Evolutionary conservation across 345 rosid genomes (phyloP).

Genomic region (Litchi chinensis): DNA sequence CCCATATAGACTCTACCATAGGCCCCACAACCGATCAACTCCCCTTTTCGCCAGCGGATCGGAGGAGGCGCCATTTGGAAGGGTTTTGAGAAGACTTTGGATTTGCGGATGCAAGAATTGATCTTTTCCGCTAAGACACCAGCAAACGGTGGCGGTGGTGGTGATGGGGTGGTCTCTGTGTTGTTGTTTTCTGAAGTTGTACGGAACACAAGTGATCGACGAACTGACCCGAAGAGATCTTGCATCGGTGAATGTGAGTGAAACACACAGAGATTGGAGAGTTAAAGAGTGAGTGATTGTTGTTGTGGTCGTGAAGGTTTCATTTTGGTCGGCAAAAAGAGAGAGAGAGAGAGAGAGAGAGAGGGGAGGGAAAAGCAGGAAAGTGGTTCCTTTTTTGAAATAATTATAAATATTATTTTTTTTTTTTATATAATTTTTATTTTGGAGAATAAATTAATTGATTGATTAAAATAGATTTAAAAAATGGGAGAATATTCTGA

Average conservation of each 20-base stretch:
- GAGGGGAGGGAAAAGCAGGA: constrained; percentile 43
- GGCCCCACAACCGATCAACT: constrained; percentile 92
- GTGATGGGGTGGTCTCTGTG: constrained; percentile 31
- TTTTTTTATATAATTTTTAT: too few species aligned
- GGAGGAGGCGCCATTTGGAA: constrained; percentile 43
- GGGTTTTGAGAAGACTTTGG: constrained; percentile 53
- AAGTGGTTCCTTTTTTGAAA: constrained; percentile 32
- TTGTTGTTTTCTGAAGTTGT: constrained; percentile 35
- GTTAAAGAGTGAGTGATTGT: constrained; percentile 6
- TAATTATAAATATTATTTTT: constrained; percentile 7
- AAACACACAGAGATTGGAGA: not conserved
- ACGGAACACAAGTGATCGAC: constrained; percentile 86
- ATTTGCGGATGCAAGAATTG: constrained; percentile 81
- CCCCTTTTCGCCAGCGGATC: constrained; percentile 88
- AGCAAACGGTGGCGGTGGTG: constrained; percentile 32
- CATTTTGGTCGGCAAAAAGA: constrained; percentile 55
- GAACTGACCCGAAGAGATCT: constrained; percentile 78
- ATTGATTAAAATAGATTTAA: too few species aligned
- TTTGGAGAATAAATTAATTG: too few species aligned
- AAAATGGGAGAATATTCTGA: too few species aligned
- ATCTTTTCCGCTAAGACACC: constrained; percentile 60
- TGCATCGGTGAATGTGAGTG: constrained; percentile 42
- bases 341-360: not conserved
- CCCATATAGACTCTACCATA: constrained; percentile 95
- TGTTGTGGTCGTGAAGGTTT: constrained; percentile 13